phyloP scores from a whole-genome alignment of 257 asterid genomes.

The Petunia secreta region DNA sequence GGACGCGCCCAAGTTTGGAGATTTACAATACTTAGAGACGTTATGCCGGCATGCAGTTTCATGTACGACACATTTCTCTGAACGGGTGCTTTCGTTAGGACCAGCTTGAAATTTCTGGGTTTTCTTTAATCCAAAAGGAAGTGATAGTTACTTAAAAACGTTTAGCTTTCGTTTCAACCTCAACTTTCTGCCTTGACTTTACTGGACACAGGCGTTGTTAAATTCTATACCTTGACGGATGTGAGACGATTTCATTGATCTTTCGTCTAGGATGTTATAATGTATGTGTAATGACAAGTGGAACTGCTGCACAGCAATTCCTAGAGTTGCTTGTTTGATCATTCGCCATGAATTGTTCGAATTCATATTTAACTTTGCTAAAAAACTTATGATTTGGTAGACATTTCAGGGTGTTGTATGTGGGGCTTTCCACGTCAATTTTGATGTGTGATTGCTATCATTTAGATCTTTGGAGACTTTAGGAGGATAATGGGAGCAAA shows the following conservation, averaged over 20 bases:
- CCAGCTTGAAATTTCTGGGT: conserved; percentile 19
- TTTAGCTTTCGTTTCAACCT: conserved; percentile 22
- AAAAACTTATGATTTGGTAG: neutral
- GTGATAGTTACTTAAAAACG: neutral
- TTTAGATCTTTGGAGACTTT: neutral
- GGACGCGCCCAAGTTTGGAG: conserved; percentile 40
- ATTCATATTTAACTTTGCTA: neutral
- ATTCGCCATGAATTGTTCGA: conserved; percentile 7
- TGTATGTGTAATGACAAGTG: neutral
- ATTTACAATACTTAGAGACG: conserved; percentile 30
- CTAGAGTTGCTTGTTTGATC: conserved; percentile 8
- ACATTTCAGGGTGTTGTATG: neutral
- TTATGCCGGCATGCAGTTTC: conserved; percentile 39
- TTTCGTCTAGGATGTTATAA: neutral
- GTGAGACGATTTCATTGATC: neutral
- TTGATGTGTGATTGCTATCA: neutral
- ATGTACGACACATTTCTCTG: conserved; percentile 6
- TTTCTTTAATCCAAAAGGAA: conserved; percentile 13
- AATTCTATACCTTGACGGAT: neutral
- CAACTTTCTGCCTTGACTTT: neutral
- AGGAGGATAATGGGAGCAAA: neutral
- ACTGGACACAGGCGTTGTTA: conserved; percentile 19
- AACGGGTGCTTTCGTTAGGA: conserved; percentile 17
- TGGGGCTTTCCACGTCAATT: neutral
- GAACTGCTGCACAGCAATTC: neutral